Conservation (phyloP, 148 eudicot genomes). For the Simmondsia chinensis region DNA sequence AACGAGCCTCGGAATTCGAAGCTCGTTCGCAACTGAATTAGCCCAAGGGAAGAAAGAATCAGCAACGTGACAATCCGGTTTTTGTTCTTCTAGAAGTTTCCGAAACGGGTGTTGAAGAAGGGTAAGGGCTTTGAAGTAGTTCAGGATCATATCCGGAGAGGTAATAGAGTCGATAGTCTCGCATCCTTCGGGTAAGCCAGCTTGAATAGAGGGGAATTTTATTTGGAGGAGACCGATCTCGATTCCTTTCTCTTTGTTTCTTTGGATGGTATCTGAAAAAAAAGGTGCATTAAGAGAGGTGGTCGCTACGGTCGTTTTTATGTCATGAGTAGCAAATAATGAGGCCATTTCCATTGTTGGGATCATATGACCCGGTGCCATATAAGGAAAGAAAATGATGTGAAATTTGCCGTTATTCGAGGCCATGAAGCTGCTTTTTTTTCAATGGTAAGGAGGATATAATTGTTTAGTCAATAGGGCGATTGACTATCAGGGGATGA, state of each 20-base stretch:
- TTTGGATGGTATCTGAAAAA: slow-evolving; percentile 6
- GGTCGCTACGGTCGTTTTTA: slow-evolving; percentile 24
- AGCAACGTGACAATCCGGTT: slow-evolving; percentile 23
- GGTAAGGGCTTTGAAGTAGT: slow-evolving; percentile 7
- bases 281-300: slow-evolving; percentile 14
- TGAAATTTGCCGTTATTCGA: slow-evolving; percentile 4
- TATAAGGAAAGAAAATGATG: slow-evolving; percentile 24
- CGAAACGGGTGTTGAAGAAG: slow-evolving; percentile 20
- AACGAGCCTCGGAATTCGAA: slow-evolving; percentile 18
- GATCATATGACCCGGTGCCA: slow-evolving; percentile 27
- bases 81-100: background rate
- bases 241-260: background rate
- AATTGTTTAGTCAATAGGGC: no score
- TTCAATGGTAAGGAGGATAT: no score
- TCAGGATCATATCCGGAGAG: background rate
- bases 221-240: slow-evolving; percentile 5
- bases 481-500: no score
- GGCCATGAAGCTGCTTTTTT: no score
- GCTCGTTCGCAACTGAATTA: slow-evolving; percentile 7
- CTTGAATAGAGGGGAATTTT: slow-evolving; percentile 17
- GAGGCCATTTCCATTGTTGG: slow-evolving; percentile 26
- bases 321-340: slow-evolving; percentile 20
- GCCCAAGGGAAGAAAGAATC: slow-evolving; percentile 33
- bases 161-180: slow-evolving; percentile 11
- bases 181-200: slow-evolving; percentile 25